These are phyloP conservation scores for Penicillium salamii DNA, from an alignment of 495 filamentous ascomycete genomes.

Conservation along the genomic window DNA sequence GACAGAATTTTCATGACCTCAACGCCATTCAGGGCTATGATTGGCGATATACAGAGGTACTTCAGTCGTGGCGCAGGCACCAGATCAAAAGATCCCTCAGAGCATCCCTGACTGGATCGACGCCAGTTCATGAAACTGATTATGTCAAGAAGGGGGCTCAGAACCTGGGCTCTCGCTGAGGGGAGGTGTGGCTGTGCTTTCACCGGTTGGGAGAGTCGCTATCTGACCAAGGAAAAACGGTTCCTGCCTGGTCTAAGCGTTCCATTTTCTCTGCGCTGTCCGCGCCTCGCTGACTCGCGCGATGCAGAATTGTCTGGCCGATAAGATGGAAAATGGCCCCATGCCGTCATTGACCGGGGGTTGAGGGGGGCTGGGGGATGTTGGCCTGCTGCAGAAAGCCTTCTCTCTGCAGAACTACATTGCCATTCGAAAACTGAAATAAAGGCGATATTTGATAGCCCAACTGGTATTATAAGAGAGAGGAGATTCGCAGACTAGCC, in stretches of 20 bases:
- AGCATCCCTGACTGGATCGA: background rate
- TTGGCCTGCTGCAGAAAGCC: no score
- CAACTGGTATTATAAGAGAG: no score
- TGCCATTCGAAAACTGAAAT: no score
- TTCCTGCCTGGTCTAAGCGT: background rate
- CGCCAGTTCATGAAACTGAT: background rate
- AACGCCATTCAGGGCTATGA: background rate
- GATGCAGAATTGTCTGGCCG: no score
- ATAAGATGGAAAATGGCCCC: no score
- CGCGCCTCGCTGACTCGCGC: slow-evolving; percentile 1
- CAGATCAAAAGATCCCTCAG: background rate
- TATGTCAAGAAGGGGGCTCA: background rate
- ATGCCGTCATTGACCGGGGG: no score
- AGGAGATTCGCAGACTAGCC: no score
- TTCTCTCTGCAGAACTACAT: no score
- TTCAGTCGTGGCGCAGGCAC: slow-evolving; percentile 1
- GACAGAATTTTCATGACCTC: background rate
- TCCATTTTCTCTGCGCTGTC: background rate
- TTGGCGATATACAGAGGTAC: background rate
- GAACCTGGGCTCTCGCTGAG: background rate
- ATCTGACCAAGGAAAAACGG: background rate
- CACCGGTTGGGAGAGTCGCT: background rate
- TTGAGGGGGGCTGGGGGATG: no score
- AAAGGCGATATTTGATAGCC: no score
- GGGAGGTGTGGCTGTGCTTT: slow-evolving; percentile 1